phyloP scores from a whole-genome alignment of 106 monocot species.

The Dioscorea zingiberensis region DNA sequence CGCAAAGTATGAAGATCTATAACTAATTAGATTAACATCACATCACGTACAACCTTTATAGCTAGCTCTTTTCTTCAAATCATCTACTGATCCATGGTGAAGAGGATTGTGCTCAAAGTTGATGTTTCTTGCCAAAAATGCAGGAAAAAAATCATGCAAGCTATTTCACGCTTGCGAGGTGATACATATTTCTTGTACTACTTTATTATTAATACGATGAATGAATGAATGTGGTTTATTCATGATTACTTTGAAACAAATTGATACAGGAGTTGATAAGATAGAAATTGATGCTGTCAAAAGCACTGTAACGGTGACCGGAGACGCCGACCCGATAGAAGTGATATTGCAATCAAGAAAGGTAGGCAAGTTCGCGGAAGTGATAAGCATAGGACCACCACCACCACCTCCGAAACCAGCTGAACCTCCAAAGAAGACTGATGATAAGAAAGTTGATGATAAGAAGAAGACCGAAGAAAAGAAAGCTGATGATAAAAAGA shows the following conservation, averaged over 20 bases:
- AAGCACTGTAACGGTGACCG: not conserved
- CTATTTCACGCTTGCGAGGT: not conserved
- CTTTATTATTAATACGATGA: not conserved
- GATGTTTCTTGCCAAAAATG: slow-evolving; percentile 6
- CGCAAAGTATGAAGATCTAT: too few species aligned
- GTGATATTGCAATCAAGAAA: not conserved
- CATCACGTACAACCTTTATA: too few species aligned
- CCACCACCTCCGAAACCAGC: not conserved
- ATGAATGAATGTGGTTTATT: too few species aligned
- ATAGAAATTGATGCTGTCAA: not conserved
- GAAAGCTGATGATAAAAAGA: too few species aligned
- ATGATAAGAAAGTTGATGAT: not conserved
- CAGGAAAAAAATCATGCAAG: not conserved
- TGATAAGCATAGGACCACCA: not conserved
- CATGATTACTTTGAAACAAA: too few species aligned
- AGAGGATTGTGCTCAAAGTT: slow-evolving; percentile 3
- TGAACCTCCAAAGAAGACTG: not conserved
- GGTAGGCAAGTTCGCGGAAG: not conserved
- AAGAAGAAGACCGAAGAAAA: too few species aligned
- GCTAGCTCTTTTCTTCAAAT: too few species aligned
- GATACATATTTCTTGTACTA: not conserved
- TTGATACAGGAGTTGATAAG: not conserved
- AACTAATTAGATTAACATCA: too few species aligned
- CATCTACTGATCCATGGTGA: not conserved
- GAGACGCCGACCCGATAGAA: not conserved